These are phyloP conservation scores for Oryza meyeriana DNA, from an alignment of 176 grass and related monocot genomes.

Conservation along the genomic window DNA sequence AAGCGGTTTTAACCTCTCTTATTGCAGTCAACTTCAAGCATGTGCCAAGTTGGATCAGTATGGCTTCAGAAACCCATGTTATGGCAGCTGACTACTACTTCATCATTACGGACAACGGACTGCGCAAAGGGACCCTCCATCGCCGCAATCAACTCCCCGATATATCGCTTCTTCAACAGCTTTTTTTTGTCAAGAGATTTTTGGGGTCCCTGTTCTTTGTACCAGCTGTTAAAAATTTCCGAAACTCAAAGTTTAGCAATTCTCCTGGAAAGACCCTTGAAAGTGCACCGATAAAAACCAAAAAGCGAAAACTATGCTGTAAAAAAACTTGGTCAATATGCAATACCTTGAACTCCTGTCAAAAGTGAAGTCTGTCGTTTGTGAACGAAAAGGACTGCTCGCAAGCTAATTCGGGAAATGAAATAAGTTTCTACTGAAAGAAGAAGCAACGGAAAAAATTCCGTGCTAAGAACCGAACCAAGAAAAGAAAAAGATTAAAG, in stretches of 20 bases:
- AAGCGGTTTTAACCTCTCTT: constrained; percentile 65
- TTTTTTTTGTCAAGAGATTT: constrained; percentile 78
- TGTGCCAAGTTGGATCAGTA: constrained; percentile 84
- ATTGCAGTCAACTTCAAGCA: constrained; percentile 91
- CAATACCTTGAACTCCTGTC: background rate
- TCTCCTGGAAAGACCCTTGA: background rate
- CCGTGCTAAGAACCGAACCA: no score
- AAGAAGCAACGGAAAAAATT: no score
- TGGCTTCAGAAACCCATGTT: constrained; percentile 89
- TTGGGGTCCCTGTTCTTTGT: constrained; percentile 74
- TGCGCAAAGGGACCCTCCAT: constrained; percentile 83
- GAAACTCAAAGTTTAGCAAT: background rate
- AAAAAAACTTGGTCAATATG: background rate
- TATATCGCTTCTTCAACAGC: constrained; percentile 92
- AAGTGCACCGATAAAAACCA: background rate
- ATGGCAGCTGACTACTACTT: constrained; percentile 81
- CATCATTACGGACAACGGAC: constrained; percentile 80
- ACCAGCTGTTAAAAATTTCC: constrained; percentile 53
- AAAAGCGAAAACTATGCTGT: background rate
- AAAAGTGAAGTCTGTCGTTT: no score
- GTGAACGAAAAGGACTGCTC: no score
- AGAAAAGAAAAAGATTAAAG: no score
- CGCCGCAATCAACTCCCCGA: constrained; percentile 64
- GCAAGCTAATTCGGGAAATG: no score
- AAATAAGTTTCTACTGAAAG: no score